Conservation (phyloP, 495 filamentous ascomycete genomes). For the Lepraria neglecta region DNA sequence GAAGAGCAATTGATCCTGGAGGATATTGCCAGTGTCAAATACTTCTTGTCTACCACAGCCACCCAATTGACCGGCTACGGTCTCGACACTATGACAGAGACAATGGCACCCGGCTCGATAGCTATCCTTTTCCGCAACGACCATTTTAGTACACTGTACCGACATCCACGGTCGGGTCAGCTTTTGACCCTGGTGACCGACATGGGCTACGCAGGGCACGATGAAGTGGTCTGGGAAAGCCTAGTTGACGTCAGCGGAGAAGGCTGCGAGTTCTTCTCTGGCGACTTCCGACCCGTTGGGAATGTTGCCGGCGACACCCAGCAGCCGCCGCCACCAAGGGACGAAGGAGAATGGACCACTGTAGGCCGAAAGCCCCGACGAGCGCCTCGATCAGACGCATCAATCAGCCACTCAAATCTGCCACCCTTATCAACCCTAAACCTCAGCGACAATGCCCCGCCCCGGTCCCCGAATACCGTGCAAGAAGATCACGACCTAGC, state of each 20-base stretch:
- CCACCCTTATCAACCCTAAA: conserved; percentile 27
- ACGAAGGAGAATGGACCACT: conserved; percentile 44
- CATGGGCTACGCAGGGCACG: conserved; percentile 77
- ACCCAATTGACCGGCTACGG: conserved; percentile 85
- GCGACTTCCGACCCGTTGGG: conserved; percentile 83
- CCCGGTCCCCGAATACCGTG: conserved; percentile 33
- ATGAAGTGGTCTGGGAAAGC: conserved; percentile 94
- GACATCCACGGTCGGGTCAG: conserved; percentile 62
- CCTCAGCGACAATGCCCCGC: conserved; percentile 29
- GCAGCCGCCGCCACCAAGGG: conserved; percentile 13
- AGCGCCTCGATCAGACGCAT: conserved; percentile 20
- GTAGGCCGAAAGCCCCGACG: conserved; percentile 31
- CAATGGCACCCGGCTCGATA: conserved; percentile 62
- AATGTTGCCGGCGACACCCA: conserved; percentile 32
- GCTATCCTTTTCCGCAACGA: conserved; percentile 95
- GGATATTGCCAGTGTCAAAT: conserved; percentile 75
- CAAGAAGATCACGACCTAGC: conserved; percentile 77
- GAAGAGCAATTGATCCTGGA: conserved; percentile 68
- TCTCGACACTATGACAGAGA: conserved; percentile 59
- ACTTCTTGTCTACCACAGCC: conserved; percentile 67
- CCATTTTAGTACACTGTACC: conserved; percentile 89
- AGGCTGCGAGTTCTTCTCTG: conserved; percentile 74
- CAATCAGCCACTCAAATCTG: conserved; percentile 4
- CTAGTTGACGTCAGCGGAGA: conserved; percentile 84
- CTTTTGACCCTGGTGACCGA: conserved; percentile 85